Evolutionary conservation across 2,329 filamentous ascomycete species (phyloP).

Genomic region (Colletotrichum shisoi): DNA sequence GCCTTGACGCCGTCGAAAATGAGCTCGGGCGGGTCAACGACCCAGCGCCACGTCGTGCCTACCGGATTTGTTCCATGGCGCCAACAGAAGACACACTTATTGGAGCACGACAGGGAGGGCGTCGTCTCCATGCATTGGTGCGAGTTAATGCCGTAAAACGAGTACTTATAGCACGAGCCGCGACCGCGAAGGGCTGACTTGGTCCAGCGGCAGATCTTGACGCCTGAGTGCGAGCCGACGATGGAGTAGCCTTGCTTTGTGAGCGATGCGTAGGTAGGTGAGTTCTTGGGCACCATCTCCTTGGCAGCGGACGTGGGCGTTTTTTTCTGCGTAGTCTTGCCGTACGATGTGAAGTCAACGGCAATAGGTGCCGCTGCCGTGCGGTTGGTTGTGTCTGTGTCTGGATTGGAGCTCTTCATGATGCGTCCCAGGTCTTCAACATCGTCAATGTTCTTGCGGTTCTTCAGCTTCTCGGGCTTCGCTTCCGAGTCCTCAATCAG

Average conservation of each 20-base stretch:
- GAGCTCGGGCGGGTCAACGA: conserved; percentile 86
- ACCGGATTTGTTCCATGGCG: conserved; percentile 97
- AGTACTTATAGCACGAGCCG: conserved; percentile 97
- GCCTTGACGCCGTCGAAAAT: conserved; percentile 92
- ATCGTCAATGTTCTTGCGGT: conserved; percentile 68
- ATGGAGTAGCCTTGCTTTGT: conserved; percentile 98
- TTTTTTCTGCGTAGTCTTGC: conserved; percentile 58
- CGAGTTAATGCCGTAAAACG: conserved; percentile 94
- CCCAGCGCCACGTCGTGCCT: conserved; percentile 95
- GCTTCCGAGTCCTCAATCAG: conserved; percentile 57
- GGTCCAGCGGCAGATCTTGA: conserved; percentile 98
- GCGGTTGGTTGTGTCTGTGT: conserved; percentile 47
- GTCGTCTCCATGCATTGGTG: conserved; percentile 99
- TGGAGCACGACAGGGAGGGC: conserved; percentile 91
- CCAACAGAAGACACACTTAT: conserved; percentile 99
- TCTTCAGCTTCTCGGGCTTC: conserved; percentile 54
- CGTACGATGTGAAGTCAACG: conserved; percentile 85
- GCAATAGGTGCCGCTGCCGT: conserved; percentile 63
- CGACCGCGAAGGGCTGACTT: conserved; percentile 94
- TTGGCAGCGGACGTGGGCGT: conserved; percentile 64
- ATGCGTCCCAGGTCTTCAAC: conserved; percentile 82
- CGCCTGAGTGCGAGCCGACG: conserved; percentile 91
- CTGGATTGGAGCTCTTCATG: conserved; percentile 58
- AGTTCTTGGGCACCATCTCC: conserved; percentile 92
- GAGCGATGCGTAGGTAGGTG: conserved; percentile 85